phyloP scores from a whole-genome alignment of 2,329 filamentous ascomycete genomes.

The Paecilomyces sp. region DNA sequence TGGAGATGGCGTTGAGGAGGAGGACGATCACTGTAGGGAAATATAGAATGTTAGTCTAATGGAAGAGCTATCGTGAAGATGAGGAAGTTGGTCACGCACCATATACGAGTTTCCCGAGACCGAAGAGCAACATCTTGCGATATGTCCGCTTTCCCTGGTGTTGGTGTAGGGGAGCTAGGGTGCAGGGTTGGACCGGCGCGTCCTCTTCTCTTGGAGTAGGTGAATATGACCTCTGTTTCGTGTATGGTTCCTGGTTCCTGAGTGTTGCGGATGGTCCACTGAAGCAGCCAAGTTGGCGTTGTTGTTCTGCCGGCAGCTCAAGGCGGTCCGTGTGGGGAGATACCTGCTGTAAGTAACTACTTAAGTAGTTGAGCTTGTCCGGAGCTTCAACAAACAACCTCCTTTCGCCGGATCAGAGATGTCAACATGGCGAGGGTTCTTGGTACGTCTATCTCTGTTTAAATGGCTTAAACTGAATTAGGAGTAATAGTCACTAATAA shows the following conservation, averaged over 20 bases:
- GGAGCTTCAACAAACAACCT: not conserved
- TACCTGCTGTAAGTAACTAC: too few relatives aligned
- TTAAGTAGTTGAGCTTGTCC: not conserved
- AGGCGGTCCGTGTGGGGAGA: not conserved
- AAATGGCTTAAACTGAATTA: not conserved
- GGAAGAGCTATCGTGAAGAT: not conserved
- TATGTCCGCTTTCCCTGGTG: not conserved
- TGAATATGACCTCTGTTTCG: too few relatives aligned
- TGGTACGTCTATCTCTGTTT: conserved; percentile 1
- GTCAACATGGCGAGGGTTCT: conserved; percentile 6
- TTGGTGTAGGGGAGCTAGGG: not conserved
- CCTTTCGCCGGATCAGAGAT: not conserved
- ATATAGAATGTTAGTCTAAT: conserved; percentile 2
- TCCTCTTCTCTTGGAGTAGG: too few relatives aligned
- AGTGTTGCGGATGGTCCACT: not conserved
- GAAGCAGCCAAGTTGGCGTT: conserved; percentile 5
- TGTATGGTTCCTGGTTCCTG: not conserved
- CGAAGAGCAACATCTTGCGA: conserved; percentile 61
- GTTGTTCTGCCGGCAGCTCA: conserved; percentile 4
- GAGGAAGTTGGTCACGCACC: conserved; percentile 37
- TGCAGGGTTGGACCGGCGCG: too few relatives aligned
- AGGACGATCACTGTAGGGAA: conserved; percentile 62
- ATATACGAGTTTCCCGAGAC: conserved; percentile 66
- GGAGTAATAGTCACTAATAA: not conserved
- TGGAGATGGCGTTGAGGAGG: conserved; percentile 85